Base-by-base conservation (phyloP, 805 yeast species). In the Saturnispora galanensis region DNA sequence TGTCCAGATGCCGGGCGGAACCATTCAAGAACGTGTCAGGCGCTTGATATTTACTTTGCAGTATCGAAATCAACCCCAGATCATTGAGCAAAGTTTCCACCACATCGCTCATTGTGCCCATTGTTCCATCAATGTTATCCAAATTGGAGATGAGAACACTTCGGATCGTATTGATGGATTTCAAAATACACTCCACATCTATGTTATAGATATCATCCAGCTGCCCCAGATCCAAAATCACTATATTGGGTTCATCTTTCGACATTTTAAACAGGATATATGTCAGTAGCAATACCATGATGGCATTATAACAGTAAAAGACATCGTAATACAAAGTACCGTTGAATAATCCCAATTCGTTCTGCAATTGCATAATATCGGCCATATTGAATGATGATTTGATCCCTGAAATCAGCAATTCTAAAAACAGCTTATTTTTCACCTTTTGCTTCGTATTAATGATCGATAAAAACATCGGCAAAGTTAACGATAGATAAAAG, bases 281-380 rank as follows among this genome's bases (percentile, higher is more conserved):
- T n/a, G 70, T 62, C 38, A 70, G 50, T 2, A 71, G 64, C 21
- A 70, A 53, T 0, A 65, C 65, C 64, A 71, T 60, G 1, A 65
- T 63, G 1, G 73, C 67, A 47, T 65, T 64, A 49, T 71, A 71
- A 5, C 67, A 70, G 51, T 64, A 62, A 52, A 69, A 68, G 33
- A 70, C 65, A 48, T 71, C 77, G 32, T 62, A 59, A 31, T 68
- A 66, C n/a, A 69, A 38, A 1, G 72, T 68, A n/a, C 75, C 75
- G 52, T 65, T 66, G 51, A 67, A 60, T 42, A 67, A 58, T 4
- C 68, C 71, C 42, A 64, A 63, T 9, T 59, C 52, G 31, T 60
- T 57, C 0, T 68, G 61, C 35, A 58, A 55, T 2, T 63, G 56
- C 31, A 68, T 56, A 4, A 69, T 50, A 39, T 68, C 66, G 0